Evolutionary conservation across 305 asterid species (phyloP).

Genomic region (Fraxinus angustifolia): DNA sequence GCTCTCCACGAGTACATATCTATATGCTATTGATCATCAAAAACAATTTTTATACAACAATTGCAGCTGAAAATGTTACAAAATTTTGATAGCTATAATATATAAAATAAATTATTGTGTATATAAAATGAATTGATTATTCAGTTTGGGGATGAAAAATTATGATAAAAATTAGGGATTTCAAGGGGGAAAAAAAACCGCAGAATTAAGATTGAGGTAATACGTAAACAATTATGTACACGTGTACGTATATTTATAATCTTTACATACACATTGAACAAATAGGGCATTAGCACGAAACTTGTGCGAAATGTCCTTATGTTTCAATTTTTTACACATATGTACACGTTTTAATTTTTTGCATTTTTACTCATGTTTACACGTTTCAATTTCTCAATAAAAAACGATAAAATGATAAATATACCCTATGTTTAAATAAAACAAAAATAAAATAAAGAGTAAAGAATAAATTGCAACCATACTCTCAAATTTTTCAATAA

Average conservation of each 20-base stretch:
- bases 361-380: no score
- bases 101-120: neutral
- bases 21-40: neutral
- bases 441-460: no score
- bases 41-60: neutral
- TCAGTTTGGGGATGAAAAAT: neutral
- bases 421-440: no score
- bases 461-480: no score
- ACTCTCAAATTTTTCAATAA: no score
- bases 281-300: no score
- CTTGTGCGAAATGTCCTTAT: no score
- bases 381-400: no score
- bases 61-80: neutral
- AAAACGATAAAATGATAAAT: no score
- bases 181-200: neutral
- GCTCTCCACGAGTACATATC: slow-evolving; percentile 16
- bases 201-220: neutral
- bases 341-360: no score
- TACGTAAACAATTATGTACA: neutral
- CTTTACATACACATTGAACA: neutral
- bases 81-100: neutral
- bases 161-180: neutral
- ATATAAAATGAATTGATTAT: neutral
- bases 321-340: no score
- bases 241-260: neutral